Conservation (phyloP, 345 rosid genomes). For the Turritis glabra region DNA sequence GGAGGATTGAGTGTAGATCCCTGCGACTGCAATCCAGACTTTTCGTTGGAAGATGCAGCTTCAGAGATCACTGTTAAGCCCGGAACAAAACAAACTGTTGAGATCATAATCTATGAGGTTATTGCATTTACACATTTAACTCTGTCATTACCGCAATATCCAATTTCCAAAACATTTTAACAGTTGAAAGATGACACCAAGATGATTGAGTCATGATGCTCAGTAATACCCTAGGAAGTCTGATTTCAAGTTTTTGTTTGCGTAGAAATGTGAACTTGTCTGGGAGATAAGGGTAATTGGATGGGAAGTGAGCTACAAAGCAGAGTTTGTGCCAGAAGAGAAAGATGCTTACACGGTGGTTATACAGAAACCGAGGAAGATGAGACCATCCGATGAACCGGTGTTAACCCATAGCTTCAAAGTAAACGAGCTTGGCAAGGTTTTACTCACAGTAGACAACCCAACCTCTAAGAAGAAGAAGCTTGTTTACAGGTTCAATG, state of each 20-base stretch:
- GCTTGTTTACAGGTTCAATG: conserved; percentile 88
- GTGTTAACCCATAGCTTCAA: conserved; percentile 68
- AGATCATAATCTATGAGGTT: conserved; percentile 87
- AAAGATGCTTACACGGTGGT: conserved; percentile 68
- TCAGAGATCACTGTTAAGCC: conserved; percentile 71
- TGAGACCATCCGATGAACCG: conserved; percentile 67
- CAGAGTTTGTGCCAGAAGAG: conserved; percentile 77
- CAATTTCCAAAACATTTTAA: background rate
- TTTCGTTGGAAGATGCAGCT: conserved; percentile 65
- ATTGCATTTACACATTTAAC: too few species aligned
- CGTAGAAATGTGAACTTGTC: conserved; percentile 71
- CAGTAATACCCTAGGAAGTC: background rate
- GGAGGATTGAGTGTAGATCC: conserved; percentile 86
- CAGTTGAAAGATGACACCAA: background rate
- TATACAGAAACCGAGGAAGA: conserved; percentile 71
- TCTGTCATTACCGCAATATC: background rate
- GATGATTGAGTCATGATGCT: background rate
- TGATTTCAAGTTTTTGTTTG: conserved; percentile 1
- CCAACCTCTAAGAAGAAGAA: conserved; percentile 88
- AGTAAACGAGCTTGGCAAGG: conserved; percentile 69
- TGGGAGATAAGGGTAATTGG: conserved; percentile 94
- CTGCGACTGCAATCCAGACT: conserved; percentile 83
- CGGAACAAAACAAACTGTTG: conserved; percentile 81
- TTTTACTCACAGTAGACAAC: conserved; percentile 77
- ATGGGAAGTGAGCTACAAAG: conserved; percentile 85